phyloP scores from a whole-genome alignment of 2,329 filamentous ascomycete species.

The Exophiala sp. region DNA sequence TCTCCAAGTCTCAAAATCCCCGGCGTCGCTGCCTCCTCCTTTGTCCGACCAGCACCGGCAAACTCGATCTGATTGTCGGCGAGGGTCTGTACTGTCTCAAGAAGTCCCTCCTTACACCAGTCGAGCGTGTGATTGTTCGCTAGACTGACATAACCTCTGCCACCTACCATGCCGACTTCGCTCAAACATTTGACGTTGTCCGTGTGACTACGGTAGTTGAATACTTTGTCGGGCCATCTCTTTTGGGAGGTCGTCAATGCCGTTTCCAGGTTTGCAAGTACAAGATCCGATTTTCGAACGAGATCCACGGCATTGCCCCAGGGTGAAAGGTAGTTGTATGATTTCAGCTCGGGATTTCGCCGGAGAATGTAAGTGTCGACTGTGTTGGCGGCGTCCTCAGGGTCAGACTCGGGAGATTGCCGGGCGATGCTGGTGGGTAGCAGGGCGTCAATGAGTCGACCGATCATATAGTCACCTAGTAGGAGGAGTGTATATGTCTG shows the following conservation, averaged over 20 bases:
- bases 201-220: slow-evolving; percentile 42
- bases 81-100: slow-evolving; percentile 35
- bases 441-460: slow-evolving; percentile 41
- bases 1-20: slow-evolving; percentile 30
- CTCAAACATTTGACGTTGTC: slow-evolving; percentile 35
- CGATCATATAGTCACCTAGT: slow-evolving; percentile 43
- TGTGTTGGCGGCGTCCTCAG: slow-evolving; percentile 28
- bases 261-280: slow-evolving; percentile 42
- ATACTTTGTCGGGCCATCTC: slow-evolving; percentile 39
- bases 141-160: slow-evolving; percentile 32
- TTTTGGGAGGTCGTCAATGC: slow-evolving; percentile 33
- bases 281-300: slow-evolving; percentile 34
- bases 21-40: slow-evolving; percentile 32
- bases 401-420: slow-evolving; percentile 30
- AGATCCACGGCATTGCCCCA: slow-evolving; percentile 37
- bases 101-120: slow-evolving; percentile 34
- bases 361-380: slow-evolving; percentile 20
- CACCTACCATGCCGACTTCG: slow-evolving; percentile 31
- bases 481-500: slow-evolving; percentile 32
- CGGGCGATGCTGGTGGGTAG: slow-evolving; percentile 27
- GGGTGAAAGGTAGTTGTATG: slow-evolving; percentile 32
- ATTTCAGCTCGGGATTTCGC: slow-evolving; percentile 22
- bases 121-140: slow-evolving; percentile 43
- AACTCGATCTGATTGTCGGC: slow-evolving; percentile 30
- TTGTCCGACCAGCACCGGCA: slow-evolving; percentile 34